phyloP scores from a whole-genome alignment of 495 filamentous ascomycete species.

The Podospora fimiseda region DNA sequence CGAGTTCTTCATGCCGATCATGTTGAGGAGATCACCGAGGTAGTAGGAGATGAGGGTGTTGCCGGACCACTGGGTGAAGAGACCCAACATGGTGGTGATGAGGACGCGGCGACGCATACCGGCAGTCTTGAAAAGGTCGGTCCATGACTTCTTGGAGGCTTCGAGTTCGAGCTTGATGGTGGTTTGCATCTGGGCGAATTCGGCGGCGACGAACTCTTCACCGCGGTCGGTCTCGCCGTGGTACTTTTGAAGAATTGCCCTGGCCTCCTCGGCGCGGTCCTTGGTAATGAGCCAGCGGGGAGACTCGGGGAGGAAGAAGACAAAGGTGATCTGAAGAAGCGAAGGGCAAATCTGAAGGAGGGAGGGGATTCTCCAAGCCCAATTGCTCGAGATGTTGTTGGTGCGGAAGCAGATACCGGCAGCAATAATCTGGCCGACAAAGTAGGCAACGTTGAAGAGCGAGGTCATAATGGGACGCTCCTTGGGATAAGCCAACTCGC shows the following conservation, averaged over 20 bases:
- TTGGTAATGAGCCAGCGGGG: slow-evolving; percentile 56
- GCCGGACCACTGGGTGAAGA: slow-evolving; percentile 62
- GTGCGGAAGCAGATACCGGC: slow-evolving; percentile 56
- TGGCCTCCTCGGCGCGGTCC: slow-evolving; percentile 53
- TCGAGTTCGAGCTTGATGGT: slow-evolving; percentile 54
- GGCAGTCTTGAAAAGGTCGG: slow-evolving; percentile 46
- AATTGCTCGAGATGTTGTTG: slow-evolving; percentile 47
- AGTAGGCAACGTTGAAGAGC: slow-evolving; percentile 63
- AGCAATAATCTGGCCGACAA: slow-evolving; percentile 57
- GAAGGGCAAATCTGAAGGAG: slow-evolving; percentile 51
- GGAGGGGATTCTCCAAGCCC: slow-evolving; percentile 63
- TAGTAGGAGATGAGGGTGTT: slow-evolving; percentile 61
- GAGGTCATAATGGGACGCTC: slow-evolving; percentile 60
- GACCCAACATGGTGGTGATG: slow-evolving; percentile 50
- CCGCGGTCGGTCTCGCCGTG: slow-evolving; percentile 53
- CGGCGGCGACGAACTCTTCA: slow-evolving; percentile 53
- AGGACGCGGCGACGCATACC: slow-evolving; percentile 54
- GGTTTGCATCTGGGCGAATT: slow-evolving; percentile 54
- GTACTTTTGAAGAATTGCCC: slow-evolving; percentile 51
- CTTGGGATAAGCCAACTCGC: slow-evolving; percentile 61
- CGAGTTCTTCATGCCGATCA: slow-evolving; percentile 45
- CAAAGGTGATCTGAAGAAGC: slow-evolving; percentile 50
- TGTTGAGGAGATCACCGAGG: slow-evolving; percentile 44
- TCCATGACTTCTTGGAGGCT: slow-evolving; percentile 47
- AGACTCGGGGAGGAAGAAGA: slow-evolving; percentile 53